phyloP scores from a whole-genome alignment of 2,329 filamentous ascomycete species.

The Pyricularia sp. region DNA sequence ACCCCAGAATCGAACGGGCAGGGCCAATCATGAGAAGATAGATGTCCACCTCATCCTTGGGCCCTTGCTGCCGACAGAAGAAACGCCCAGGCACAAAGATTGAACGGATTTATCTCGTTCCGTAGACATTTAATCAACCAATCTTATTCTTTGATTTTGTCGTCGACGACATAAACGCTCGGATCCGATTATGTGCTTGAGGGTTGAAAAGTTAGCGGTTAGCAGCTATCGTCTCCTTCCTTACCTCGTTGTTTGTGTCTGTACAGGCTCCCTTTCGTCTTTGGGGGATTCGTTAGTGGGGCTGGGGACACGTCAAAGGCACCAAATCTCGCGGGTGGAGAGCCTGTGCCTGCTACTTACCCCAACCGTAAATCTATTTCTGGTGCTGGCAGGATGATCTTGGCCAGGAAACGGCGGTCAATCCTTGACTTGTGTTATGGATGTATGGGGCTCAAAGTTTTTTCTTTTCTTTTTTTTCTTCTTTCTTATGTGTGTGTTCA shows the following conservation, averaged over 20 bases:
- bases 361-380: not conserved
- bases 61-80: not conserved
- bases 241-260: not conserved
- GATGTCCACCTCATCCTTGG: not conserved
- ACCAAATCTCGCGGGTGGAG: not conserved
- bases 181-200: not conserved
- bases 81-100: not conserved
- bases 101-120: not conserved
- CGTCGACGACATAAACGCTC: not conserved
- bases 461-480: not conserved
- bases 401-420: not conserved
- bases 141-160: not conserved
- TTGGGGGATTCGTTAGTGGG: not conserved
- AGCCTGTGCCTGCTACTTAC: not conserved
- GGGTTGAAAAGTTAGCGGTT: not conserved
- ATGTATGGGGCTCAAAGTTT: not conserved
- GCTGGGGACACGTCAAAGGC: not conserved
- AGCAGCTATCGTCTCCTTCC: not conserved
- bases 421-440: not conserved
- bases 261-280: too few species aligned
- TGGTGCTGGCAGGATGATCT: not conserved
- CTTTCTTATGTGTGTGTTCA: not conserved
- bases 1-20: not conserved
- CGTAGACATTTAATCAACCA: not conserved
- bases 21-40: not conserved